Evolutionary conservation across 148 eudicot genomes (phyloP), one percentile per base, ranked within the genome.

Genomic region (Camellia japonica): DNA sequence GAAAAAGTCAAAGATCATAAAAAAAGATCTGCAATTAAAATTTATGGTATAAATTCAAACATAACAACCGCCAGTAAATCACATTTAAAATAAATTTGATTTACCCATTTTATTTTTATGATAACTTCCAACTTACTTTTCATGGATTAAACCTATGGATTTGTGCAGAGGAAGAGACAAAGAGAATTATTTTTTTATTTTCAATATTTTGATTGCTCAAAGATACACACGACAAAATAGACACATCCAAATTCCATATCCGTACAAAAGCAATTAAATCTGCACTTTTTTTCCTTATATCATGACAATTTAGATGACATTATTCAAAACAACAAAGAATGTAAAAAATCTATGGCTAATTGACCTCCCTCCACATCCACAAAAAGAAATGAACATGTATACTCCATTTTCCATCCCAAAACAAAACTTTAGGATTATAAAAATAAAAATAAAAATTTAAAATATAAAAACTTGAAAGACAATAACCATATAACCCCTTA

Each of bases 311-410:
- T 43, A 43, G 47, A 71, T 55, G 51, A 54, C 73, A 76, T 80
- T 75, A 76, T 80, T 84, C 69, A 65, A 80, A 76, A 64, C 18
- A 8, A 10, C 13, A 71, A 71, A 67, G 38, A 68, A 51, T 64
- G 20, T n/a, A 44, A 42, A 49, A 75, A 59, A 74, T n/a, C 38
- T 52, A 46, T 41, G 61, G 4, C 64, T 5, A 68, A 51, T 30
- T 7, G 18, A 55, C n/a, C 47, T 47, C 4, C 18, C 58, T 52
- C 14, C 9, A 6, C 5, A 41, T 18, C 69, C 60, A 42, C 20
- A 52, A 18, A 23, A 47, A 59, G 12, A 61, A 20, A 73, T n/a
- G 30, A 81, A 66, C 9, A 6, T 13, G 44, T 30, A 44, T 66
- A 58, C 62, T 46, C 18, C 41, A 14, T 54, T 54, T 59, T 46